Evolutionary conservation across 768 basidiomycete genomes (phyloP), one percentile per base, ranked within the genome.

Genomic region (Serendipita indica): DNA sequence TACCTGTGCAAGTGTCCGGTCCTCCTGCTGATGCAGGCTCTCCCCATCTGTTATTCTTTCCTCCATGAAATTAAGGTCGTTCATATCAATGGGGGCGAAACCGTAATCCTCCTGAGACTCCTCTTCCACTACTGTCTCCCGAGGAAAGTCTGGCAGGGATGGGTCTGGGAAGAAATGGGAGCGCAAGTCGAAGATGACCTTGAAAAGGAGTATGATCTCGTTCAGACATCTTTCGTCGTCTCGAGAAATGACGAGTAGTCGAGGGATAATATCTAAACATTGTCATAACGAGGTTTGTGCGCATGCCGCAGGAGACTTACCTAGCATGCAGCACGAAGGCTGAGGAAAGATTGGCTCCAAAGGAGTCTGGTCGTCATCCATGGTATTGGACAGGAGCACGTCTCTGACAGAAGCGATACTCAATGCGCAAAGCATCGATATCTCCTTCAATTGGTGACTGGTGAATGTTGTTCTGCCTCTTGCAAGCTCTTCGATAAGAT

Each of bases 81-180:
- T 33, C 10, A 54, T 10, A 30, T 54, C 25, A 30, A 54, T 54
- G 30, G 49, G 49, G 25, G 22, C 49, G 32, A 54, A 54, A 7
- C 49, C 49, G 30, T 54, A 54, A 28, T 54, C 49, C 30, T 54
- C 49, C n/a, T 54, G 49, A 22, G 49, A 54, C 49, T 54, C 49
- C 49, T 54, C 49, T 33, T 54, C 49, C 22, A 20, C 10, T 27
- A 54, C 49, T 10, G n/a, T 10, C 16, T 4, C 7, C n/a, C n/a
- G n/a, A 54, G 49, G 10, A 30, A 54, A 54, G 7, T n/a, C 16
- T 16, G 49, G 49, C 4, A 30, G 20, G 4, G 22, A 16, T 12
- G 49, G 49, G 32, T 27, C 25, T 16, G 49, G 49, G n/a, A 54
- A 54, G 22, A 33, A 28, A 18, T 54, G 22, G 25, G 25, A 22